phyloP scores from a whole-genome alignment of 805 yeast species.

The Candida suzukii region DNA sequence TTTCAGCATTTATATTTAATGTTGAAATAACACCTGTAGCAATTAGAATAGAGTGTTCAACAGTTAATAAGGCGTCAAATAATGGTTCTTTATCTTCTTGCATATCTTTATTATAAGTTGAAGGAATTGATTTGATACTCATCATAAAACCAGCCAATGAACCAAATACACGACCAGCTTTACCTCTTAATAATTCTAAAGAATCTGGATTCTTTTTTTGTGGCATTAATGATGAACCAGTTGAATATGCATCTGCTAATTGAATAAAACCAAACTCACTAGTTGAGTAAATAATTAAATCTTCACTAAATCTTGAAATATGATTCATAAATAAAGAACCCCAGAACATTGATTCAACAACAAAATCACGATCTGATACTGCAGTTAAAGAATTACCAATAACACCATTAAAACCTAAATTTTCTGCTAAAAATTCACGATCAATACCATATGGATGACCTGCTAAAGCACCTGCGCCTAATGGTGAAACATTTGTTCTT shows the following conservation, averaged over 20 bases:
- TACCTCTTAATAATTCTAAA: conserved; percentile 90
- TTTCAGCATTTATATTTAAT: conserved; percentile 58
- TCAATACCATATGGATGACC: conserved; percentile 99
- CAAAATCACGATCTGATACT: conserved; percentile 95
- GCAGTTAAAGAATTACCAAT: conserved; percentile 97
- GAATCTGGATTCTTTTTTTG: conserved; percentile 99
- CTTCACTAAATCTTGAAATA: conserved; percentile 90
- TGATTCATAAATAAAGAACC: conserved; percentile 91
- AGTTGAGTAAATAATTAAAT: conserved; percentile 89
- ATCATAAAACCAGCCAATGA: conserved; percentile 91
- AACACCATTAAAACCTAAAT: conserved; percentile 73
- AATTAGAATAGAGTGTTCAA: conserved; percentile 87
- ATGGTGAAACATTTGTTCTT: conserved; percentile 83
- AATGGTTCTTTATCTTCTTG: conserved; percentile 99
- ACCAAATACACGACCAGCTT: conserved; percentile 96
- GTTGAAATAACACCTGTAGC: conserved; percentile 97
- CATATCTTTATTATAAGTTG: conserved; percentile 96
- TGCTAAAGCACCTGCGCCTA: conserved; percentile 97
- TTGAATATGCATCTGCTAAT: conserved; percentile 95
- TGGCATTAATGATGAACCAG: conserved; percentile 98
- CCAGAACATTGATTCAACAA: conserved; percentile 95
- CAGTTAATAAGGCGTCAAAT: conserved; percentile 83
- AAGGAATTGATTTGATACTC: conserved; percentile 95
- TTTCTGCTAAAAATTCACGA: conserved; percentile 78
- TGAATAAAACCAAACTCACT: conserved; percentile 95